These are phyloP conservation scores for Xerocomellus amylosporus DNA, from an alignment of 768 basidiomycete genomes.

Conservation along the genomic window DNA sequence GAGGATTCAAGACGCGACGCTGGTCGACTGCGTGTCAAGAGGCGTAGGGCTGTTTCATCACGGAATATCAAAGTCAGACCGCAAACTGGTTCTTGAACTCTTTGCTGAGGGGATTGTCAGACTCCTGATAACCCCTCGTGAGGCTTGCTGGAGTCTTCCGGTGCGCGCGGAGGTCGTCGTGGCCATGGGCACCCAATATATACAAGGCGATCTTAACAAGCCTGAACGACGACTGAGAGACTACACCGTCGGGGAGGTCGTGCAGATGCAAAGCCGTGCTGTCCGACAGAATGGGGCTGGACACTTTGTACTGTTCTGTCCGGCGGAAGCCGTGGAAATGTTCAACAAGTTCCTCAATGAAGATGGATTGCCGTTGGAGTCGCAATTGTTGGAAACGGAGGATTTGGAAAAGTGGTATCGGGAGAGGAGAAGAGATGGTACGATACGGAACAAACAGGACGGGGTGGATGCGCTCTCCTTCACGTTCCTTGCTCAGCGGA, in stretches of 20 bases:
- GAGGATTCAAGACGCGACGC: conserved; percentile 56
- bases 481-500: conserved; percentile 72
- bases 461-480: conserved; percentile 75
- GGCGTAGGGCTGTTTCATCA: conserved; percentile 87
- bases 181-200: conserved; percentile 91
- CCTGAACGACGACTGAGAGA: conserved; percentile 70
- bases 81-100: conserved; percentile 70
- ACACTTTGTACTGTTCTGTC: conserved; percentile 85
- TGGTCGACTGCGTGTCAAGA: conserved; percentile 73
- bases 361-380: conserved; percentile 89
- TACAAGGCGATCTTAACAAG: conserved; percentile 45
- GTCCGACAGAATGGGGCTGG: conserved; percentile 60
- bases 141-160: conserved; percentile 88
- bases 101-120: conserved; percentile 78
- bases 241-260: conserved; percentile 77
- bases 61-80: conserved; percentile 66
- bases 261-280: conserved; percentile 90
- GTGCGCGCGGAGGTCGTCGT: conserved; percentile 78
- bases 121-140: conserved; percentile 78
- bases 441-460: conserved; percentile 56
- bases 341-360: conserved; percentile 75
- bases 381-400: conserved; percentile 55
- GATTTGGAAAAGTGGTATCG: conserved; percentile 49
- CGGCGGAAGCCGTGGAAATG: conserved; percentile 77
- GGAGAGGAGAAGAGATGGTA: conserved; percentile 36